phyloP scores from a whole-genome alignment of 2,329 filamentous ascomycete species.

The Penicillium sp. region DNA sequence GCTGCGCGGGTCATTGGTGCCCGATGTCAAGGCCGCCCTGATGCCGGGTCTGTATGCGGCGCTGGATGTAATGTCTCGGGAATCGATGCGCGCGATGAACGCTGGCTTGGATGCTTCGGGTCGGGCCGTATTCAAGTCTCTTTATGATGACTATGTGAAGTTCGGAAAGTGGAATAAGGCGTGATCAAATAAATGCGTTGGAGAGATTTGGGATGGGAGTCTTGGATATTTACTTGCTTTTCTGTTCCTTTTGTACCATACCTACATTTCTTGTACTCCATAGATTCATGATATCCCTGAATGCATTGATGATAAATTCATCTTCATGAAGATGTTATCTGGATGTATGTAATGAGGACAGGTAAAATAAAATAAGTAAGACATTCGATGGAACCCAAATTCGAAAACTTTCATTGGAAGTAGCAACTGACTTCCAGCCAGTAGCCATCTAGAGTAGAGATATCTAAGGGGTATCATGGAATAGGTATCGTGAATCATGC shows the following conservation, averaged over 20 bases:
- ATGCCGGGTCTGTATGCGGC: conserved; percentile 59
- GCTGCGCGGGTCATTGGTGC: conserved; percentile 56
- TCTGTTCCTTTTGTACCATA: conserved; percentile 27
- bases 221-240: conserved; percentile 8
- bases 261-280: conserved; percentile 16
- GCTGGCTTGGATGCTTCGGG: conserved; percentile 58
- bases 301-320: conserved; percentile 21
- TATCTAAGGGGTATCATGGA: conserved; percentile 38
- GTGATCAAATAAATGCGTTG: conserved; percentile 28
- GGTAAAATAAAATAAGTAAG: not conserved
- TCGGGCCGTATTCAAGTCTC: conserved; percentile 58
- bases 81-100: conserved; percentile 59
- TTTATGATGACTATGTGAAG: conserved; percentile 60
- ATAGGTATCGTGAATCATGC: conserved; percentile 35
- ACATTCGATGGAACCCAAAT: not conserved
- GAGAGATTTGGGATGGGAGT: not conserved
- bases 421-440: conserved; percentile 11
- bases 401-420: conserved; percentile 5
- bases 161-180: conserved; percentile 57
- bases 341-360: not conserved
- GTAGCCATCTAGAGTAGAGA: conserved; percentile 22
- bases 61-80: conserved; percentile 59
- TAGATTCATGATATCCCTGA: conserved; percentile 36
- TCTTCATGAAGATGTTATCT: not conserved
- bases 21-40: conserved; percentile 60